Evolutionary conservation across 2,329 filamentous ascomycete genomes (phyloP).

Genomic region (Hirsutella thompsonii): DNA sequence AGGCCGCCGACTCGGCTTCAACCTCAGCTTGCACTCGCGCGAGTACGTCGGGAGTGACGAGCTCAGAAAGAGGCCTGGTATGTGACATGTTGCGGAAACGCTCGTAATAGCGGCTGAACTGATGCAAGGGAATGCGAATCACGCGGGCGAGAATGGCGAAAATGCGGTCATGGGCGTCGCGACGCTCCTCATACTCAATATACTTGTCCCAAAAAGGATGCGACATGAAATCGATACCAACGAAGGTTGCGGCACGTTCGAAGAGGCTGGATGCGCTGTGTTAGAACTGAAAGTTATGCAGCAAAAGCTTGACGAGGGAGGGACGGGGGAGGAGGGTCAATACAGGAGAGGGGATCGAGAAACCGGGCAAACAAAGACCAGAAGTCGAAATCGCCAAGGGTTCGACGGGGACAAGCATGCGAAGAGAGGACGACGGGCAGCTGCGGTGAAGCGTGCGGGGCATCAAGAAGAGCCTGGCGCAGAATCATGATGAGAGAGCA

Average conservation of each 20-base stretch:
- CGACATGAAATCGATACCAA: conserved; percentile 85
- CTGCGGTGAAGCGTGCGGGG: conserved; percentile 21
- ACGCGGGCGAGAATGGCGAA: conserved; percentile 74
- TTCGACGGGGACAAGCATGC: conserved; percentile 20
- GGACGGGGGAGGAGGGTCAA: conserved; percentile 33
- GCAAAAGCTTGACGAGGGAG: conserved; percentile 4
- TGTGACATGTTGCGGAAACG: conserved; percentile 70
- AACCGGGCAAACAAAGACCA: conserved; percentile 38
- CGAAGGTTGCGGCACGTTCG: conserved; percentile 71
- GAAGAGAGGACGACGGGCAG: conserved; percentile 24
- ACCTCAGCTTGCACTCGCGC: conserved; percentile 59
- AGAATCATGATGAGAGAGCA: conserved; percentile 47
- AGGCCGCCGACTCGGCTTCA: conserved; percentile 46
- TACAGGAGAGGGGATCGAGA: conserved; percentile 35
- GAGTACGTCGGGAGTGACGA: conserved; percentile 57
- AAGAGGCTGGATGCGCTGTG: conserved; percentile 57
- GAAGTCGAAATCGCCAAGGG: conserved; percentile 26
- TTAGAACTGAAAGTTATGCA: conserved; percentile 12
- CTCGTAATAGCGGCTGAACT: conserved; percentile 91
- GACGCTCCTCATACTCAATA: conserved; percentile 87
- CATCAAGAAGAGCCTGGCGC: conserved; percentile 46
- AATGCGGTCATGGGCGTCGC: conserved; percentile 73
- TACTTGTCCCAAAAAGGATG: conserved; percentile 99
- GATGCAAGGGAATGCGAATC: conserved; percentile 85
- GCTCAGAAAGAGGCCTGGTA: conserved; percentile 56